phyloP scores from a whole-genome alignment of 2,329 filamentous ascomycete species.

The Trichoderma breve region DNA sequence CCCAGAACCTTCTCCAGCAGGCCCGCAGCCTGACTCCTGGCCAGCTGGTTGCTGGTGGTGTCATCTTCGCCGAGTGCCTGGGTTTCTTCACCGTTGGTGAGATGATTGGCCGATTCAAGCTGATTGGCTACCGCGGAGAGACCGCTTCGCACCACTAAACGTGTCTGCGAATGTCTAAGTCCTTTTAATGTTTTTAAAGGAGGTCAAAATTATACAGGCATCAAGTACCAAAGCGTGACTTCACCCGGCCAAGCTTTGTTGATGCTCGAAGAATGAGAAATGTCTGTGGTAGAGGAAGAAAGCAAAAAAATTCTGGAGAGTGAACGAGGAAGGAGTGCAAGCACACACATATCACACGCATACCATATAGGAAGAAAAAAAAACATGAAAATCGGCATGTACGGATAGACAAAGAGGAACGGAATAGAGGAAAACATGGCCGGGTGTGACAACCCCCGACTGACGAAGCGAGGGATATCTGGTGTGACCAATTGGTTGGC shows the following conservation, averaged over 20 bases:
- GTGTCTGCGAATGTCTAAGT: background rate
- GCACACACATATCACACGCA: background rate
- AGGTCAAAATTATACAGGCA: background rate
- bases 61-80: conserved; percentile 80
- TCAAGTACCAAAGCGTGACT: background rate
- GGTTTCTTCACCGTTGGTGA: conserved; percentile 98
- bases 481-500: conserved; percentile 5
- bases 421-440: conserved; percentile 15
- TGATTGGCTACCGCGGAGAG: conserved; percentile 86
- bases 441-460: background rate
- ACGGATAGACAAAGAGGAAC: conserved; percentile 18
- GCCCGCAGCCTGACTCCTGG: conserved; percentile 68
- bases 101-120: conserved; percentile 93
- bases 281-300: background rate
- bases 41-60: conserved; percentile 70
- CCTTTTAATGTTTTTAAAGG: background rate
- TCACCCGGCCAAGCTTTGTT: background rate
- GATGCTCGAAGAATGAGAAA: background rate
- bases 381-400: conserved; percentile 12
- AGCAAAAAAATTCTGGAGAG: background rate
- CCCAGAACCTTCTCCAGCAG: conserved; percentile 53
- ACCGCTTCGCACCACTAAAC: conserved; percentile 58
- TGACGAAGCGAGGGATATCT: conserved; percentile 1
- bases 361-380: background rate
- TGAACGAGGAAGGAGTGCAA: background rate